Evolutionary conservation across 805 yeast genomes (phyloP).

Genomic region (Lachancea mirantina): DNA sequence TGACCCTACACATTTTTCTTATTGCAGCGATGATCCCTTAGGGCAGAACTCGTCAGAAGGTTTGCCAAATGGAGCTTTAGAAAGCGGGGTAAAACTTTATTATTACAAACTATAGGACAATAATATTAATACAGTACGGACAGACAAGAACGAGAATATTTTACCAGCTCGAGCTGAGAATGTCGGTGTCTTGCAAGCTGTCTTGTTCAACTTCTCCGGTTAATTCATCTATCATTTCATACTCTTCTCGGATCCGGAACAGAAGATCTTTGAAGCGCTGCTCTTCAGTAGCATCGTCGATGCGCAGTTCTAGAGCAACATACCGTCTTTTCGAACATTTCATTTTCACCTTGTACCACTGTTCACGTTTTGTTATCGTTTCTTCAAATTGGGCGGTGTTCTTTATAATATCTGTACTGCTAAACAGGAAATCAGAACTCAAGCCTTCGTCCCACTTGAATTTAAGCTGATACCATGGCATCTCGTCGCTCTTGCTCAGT

Average conservation of each 20-base stretch:
- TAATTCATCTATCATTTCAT: constrained; percentile 24
- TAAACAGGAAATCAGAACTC: constrained; percentile 11
- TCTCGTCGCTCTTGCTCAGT: constrained; percentile 8
- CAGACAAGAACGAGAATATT: no score
- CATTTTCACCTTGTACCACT: constrained; percentile 15
- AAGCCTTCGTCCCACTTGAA: constrained; percentile 13
- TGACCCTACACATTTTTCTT: no score
- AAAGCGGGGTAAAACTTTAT: no score
- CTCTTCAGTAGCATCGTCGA: constrained; percentile 13
- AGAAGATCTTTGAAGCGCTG: constrained; percentile 20
- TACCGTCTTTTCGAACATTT: constrained; percentile 12
- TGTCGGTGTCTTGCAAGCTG: no score
- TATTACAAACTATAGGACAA: no score
- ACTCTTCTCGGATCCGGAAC: constrained; percentile 26
- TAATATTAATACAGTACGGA: no score
- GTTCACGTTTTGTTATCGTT: constrained; percentile 13
- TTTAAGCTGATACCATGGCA: constrained; percentile 16
- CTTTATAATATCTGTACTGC: constrained; percentile 17
- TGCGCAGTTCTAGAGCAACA: constrained; percentile 18
- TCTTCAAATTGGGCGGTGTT: constrained; percentile 14
- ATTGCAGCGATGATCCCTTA: no score
- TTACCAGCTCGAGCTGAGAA: no score
- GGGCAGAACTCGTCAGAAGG: no score
- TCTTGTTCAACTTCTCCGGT: no score
- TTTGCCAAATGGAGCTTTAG: no score